These are phyloP conservation scores for Elaeagnus macrophylla DNA, from an alignment of 306 rosid species.

Conservation along the genomic window DNA sequence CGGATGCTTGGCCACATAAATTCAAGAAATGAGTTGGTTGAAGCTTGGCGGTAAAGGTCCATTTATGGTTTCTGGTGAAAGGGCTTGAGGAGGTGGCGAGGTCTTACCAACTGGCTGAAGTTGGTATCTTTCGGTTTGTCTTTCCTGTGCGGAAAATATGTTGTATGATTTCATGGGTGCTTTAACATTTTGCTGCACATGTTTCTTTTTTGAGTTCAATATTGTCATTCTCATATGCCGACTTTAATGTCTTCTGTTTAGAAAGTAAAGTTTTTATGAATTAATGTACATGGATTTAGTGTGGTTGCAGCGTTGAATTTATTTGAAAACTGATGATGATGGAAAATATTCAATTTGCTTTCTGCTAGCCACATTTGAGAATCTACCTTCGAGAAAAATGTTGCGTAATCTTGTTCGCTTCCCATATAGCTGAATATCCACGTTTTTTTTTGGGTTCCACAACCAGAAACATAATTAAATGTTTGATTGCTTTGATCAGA, in stretches of 20 bases:
- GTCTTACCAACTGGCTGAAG: conserved; percentile 12
- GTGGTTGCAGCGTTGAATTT: no score
- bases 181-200: conserved; percentile 25
- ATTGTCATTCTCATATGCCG: conserved; percentile 21
- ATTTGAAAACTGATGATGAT: no score
- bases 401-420: no score
- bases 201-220: conserved; percentile 9
- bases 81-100: not conserved
- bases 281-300: no score
- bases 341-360: no score
- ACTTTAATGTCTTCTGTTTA: conserved; percentile 20
- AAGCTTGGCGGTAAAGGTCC: conserved; percentile 85
- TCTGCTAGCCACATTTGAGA: no score
- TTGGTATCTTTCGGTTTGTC: not conserved
- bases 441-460: no score
- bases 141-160: conserved; percentile 23
- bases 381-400: no score
- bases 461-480: no score
- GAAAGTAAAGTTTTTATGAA: no score
- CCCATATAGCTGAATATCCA: no score
- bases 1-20: conserved; percentile 56
- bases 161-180: conserved; percentile 26
- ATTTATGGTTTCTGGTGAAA: not conserved
- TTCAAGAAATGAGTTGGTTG: conserved; percentile 68
- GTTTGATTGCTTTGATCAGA: no score